A percentile compares a stretch with the other conserved stretches of the same genome.
phyloP scores from a whole-genome alignment of 75 land plant species.

The Gnetum montanum region DNA sequence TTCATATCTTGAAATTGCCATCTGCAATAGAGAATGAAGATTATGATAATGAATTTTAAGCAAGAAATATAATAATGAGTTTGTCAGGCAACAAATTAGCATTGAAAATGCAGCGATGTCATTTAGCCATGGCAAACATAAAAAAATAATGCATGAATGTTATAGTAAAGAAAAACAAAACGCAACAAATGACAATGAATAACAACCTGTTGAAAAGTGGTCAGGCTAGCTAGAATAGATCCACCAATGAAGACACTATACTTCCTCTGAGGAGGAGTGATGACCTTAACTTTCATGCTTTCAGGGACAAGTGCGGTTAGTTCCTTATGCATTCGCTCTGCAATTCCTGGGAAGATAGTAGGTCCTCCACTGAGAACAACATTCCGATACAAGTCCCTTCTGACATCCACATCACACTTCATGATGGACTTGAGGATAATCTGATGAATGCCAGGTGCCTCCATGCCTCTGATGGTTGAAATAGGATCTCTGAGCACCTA shows the following conservation, averaged over 20 bases:
- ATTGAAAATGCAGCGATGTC: too few relatives aligned
- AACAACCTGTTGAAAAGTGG: conserved; percentile 59
- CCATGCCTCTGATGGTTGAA: conserved; percentile 58
- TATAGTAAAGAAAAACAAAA: too few relatives aligned
- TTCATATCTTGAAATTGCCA: too few relatives aligned
- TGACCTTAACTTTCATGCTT: conserved; percentile 45
- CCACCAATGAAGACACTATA: conserved; percentile 71
- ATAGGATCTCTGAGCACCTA: conserved; percentile 49
- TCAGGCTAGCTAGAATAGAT: conserved; percentile 51
- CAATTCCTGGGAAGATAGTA: conserved; percentile 51
- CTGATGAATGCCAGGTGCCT: conserved; percentile 40
- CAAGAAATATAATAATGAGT: too few relatives aligned
- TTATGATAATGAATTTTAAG: too few relatives aligned
- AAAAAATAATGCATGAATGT: too few relatives aligned
- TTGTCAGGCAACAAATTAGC: too few relatives aligned
- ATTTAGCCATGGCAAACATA: too few relatives aligned
- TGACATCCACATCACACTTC: conserved; percentile 60
- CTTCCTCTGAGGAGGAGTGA: conserved; percentile 52
- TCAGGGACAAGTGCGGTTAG: conserved; percentile 43
- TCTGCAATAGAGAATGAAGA: too few relatives aligned
- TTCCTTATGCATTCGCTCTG: conserved; percentile 49
- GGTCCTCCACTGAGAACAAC: conserved; percentile 49
- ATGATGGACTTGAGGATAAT: conserved; percentile 48
- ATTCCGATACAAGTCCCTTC: conserved; percentile 48
- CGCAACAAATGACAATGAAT: too few relatives aligned